phyloP scores from a whole-genome alignment of 2,329 filamentous ascomycete species.

The Fusarium sp. region DNA sequence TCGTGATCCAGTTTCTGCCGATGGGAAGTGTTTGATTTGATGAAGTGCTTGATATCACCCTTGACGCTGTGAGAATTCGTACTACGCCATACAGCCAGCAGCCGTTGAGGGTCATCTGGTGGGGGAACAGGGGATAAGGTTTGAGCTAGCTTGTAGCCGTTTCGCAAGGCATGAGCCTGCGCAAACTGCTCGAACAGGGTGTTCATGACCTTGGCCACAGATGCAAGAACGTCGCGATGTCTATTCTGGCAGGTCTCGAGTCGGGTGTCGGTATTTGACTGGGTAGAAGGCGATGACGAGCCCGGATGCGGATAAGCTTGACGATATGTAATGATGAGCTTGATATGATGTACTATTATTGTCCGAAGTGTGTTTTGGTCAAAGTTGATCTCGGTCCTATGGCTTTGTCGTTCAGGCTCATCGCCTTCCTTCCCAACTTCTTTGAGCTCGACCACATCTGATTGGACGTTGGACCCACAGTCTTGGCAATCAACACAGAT shows the following conservation, averaged over 20 bases:
- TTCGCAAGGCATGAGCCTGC: slow-evolving; percentile 70
- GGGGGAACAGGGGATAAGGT: slow-evolving; percentile 80
- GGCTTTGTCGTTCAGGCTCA: slow-evolving; percentile 30
- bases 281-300: neutral
- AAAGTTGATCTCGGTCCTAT: slow-evolving; percentile 22
- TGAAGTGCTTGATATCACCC: slow-evolving; percentile 78
- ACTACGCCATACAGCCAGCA: slow-evolving; percentile 78
- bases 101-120: slow-evolving; percentile 69
- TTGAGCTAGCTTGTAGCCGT: slow-evolving; percentile 80
- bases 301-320: neutral
- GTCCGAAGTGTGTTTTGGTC: slow-evolving; percentile 1
- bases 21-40: slow-evolving; percentile 69
- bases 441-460: slow-evolving; percentile 29
- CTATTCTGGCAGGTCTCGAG: neutral
- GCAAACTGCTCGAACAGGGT: slow-evolving; percentile 79
- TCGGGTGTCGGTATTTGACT: neutral
- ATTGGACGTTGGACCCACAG: slow-evolving; percentile 36
- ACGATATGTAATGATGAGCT: neutral
- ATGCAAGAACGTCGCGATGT: slow-evolving; percentile 11
- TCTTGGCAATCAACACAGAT: neutral
- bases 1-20: slow-evolving; percentile 68
- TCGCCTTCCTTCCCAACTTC: slow-evolving; percentile 27
- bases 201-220: slow-evolving; percentile 68
- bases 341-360: slow-evolving; percentile 10
- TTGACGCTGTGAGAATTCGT: slow-evolving; percentile 75